These are phyloP conservation scores for Boletus huronensis DNA, from an alignment of 768 basidiomycete genomes.

Conservation along the genomic window DNA sequence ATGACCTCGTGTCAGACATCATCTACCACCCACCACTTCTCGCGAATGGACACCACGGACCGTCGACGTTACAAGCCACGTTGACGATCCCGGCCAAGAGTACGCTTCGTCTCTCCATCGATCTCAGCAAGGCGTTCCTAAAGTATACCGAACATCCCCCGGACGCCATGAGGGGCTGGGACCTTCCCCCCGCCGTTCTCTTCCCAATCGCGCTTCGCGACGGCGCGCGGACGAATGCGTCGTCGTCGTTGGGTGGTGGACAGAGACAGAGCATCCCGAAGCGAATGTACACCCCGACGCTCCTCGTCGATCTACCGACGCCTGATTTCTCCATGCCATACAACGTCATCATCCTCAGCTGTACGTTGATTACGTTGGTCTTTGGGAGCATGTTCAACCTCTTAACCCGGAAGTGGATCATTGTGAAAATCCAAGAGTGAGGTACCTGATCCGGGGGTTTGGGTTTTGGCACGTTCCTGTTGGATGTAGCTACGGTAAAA, in stretches of 20 bases:
- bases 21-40: constrained; percentile 48
- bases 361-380: constrained; percentile 85
- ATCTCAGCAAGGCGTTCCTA: constrained; percentile 79
- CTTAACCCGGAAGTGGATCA: constrained; percentile 77
- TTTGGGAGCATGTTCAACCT: constrained; percentile 92
- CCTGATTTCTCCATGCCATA: constrained; percentile 99
- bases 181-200: constrained; percentile 83
- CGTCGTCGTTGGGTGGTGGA: background rate
- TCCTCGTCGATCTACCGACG: constrained; percentile 92
- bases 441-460: background rate
- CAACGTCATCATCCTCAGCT: constrained; percentile 97
- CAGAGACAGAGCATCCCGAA: constrained; percentile 8
- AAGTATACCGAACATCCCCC: constrained; percentile 95
- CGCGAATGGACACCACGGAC: constrained; percentile 15
- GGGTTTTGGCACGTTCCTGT: background rate
- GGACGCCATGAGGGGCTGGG: constrained; percentile 94
- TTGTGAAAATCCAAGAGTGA: constrained; percentile 33
- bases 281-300: constrained; percentile 72
- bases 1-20: constrained; percentile 60
- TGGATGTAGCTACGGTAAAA: background rate
- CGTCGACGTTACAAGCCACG: constrained; percentile 72
- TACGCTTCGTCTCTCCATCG: constrained; percentile 63
- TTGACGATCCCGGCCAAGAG: constrained; percentile 68
- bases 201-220: constrained; percentile 32
- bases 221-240: background rate